Evolutionary conservation across 768 basidiomycete species (phyloP), one percentile per base, ranked within the genome.

Genomic region (Leccinum subgranulosum): DNA sequence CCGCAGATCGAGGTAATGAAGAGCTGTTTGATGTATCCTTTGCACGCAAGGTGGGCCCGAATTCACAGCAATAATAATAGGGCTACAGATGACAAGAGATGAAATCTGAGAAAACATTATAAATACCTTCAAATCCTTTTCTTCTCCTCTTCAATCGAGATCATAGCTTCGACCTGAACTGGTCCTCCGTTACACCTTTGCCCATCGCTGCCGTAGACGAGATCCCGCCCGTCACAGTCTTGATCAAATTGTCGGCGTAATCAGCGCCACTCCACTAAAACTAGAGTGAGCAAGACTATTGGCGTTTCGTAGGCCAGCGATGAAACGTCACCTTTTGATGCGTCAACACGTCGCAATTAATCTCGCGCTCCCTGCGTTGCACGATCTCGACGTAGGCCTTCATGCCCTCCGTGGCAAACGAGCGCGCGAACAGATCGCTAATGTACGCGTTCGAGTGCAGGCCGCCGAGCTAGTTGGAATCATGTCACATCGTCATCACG

Each of bases 141-240:
- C 1, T 6, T 11, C 4, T 39, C 7, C 12, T 11, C 6, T 19
- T 33, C 0, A 36, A 36, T 25, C 14, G 19, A 49, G 19, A 50
- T 76, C 64, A 84, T 60, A 84, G 65, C 66, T 78, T 84, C 33
- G 75, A 49, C 59, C 64, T 67, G 75, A 96, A 97, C 73, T 96
- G 94, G 36, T 86, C 74, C 76, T 97, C 94, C 0, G 94, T 97
- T 29, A 96, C 94, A 55, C 96, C 96, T 64, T 86, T 86, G 51
- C 96, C 97, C 96, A 98, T 98, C n/a, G 97, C 96, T n/a, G 95
- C 84, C 10, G 96, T 98, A 49, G 93, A 94, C 36, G 93, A 96
- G 60, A 99, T 84, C 57, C 97, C 97, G 25, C 97, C 97, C 34
- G 97, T 99, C 55, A 98, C 92, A 7, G 96, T 95, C 84, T 93